Evolutionary conservation across 2,329 filamentous ascomycete genomes (phyloP), one percentile per base, ranked within the genome.

Genomic region (Aciculosporium take): DNA sequence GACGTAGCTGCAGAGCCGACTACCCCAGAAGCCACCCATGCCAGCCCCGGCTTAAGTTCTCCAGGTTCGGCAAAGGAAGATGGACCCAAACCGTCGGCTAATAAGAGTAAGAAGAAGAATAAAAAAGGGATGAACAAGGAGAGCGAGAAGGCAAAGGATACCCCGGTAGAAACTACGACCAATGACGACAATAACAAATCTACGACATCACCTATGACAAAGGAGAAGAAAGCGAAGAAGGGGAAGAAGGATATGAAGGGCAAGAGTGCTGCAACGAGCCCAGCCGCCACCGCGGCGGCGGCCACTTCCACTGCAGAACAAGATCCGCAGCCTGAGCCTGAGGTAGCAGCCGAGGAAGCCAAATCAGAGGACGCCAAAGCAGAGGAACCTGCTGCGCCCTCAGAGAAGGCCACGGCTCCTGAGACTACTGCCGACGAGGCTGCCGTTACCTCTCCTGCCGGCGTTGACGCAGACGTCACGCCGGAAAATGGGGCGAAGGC

Each of bases 211-310:
- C 21, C 34, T 27, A 47, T 43, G 32, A 43, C 8, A n/a, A 55
- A 55, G 46, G 56, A 52, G 46, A 46, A 47, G 15, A 45, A 46
- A 34, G 39, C 23, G 21, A 56, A 53, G 49, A 48, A 45, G 33
- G 41, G n/a, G n/a, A 55, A 52, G 41, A 51, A 50, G 40, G 45
- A 50, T n/a, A 49, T 53, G 33, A 43, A 48, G 28, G 46, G 21
- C 12, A 47, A 47, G 21, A 21, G 9, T 15, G 32, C 20, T 7
- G 20, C 28, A 20, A 33, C 23, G n/a, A 39, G 17, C 7, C n/a
- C 32, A 15, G 15, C 33, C 1, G 12, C 42, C 7, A 29, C 17
- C n/a, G 30, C 28, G 5, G 9, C n/a, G 20, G n/a, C 8, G 4
- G 15, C 12, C 3, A 8, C n/a, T 13, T 2, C 13, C 5, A 8